Evolutionary conservation across 176 grass and related monocot species (phyloP), one percentile per base, ranked within the genome.

Genomic region (Echinochloa phyllopogon): DNA sequence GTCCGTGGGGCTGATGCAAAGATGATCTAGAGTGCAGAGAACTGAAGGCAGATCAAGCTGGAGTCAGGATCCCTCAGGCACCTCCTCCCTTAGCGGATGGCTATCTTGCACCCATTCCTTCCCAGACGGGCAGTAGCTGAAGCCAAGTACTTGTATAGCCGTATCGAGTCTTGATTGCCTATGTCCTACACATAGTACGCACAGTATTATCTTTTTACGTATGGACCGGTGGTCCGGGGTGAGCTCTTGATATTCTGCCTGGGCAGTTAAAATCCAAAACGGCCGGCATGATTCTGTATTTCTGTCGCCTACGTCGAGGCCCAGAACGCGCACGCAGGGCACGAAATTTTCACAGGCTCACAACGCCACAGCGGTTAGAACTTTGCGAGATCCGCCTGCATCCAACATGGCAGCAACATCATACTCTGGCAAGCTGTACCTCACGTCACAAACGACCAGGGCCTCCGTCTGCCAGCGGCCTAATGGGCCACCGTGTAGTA

Each of bases 261-360:
- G 12, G 75, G 43, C 56, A 62, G 56, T 61, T 77, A 15, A 77
- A 61, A 43, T 78, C 57, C 40, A 33, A 78, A 16, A 16, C 38
- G 45, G 10, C 8, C 6, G 47, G 38, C 29, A 24, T 45, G 62
- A 25, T 65, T 62, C 40, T 49, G 4, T 50, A n/a, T n/a, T n/a
- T n/a, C n/a, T n/a, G n/a, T n/a, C 17, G 47, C 48, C 40, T 43
- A 7, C 53, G 20, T 77, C 53, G 38, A 77, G 37, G 59, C 57
- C n/a, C 8, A 10, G 10, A 33, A 40, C 0, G 18, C 9, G 3
- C 18, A 42, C 18, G 8, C 38, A 38, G 17, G 41, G 2, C 38
- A 2, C 8, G 4, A 8, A 9, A 42, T 3, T 8, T 67, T 10
- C 38, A 20, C 65, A 20, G 15, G 25, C 25, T 33, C 4, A 62